Percentiles rank a stretch among this genome's conserved stretches.
Conservation (phyloP, 257 asterid genomes). For the Gentiana dahurica region DNA sequence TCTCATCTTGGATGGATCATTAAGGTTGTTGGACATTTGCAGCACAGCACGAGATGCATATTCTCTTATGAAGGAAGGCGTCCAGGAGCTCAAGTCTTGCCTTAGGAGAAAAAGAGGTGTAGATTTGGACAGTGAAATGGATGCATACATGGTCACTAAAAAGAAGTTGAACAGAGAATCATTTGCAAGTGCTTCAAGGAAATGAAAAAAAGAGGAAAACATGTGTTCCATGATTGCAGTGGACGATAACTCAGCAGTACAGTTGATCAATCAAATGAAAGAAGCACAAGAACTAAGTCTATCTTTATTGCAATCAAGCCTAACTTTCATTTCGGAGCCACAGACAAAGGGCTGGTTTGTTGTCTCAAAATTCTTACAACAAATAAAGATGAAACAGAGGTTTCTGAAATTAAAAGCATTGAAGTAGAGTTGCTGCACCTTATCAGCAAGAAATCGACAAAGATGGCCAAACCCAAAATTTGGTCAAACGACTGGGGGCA, state of each 20-base stretch:
- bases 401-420: background rate
- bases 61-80: too few relatives aligned
- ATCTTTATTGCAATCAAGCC: slow-evolving; percentile 6
- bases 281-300: slow-evolving; percentile 18
- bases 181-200: too few relatives aligned
- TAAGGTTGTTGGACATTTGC: too few relatives aligned
- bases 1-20: too few relatives aligned
- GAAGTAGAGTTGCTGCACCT: slow-evolving; percentile 4
- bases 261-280: slow-evolving; percentile 8
- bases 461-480: background rate
- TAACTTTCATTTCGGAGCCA: slow-evolving; percentile 9
- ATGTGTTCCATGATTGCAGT: background rate
- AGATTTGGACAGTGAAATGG: too few relatives aligned
- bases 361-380: slow-evolving; percentile 17
- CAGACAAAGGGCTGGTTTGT: slow-evolving; percentile 14
- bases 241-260: background rate
- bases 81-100: too few relatives aligned
- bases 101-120: too few relatives aligned
- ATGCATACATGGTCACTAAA: too few relatives aligned
- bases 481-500: slow-evolving; percentile 17
- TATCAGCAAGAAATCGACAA: slow-evolving; percentile 3
- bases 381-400: background rate
- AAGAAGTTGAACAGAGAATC: too few relatives aligned
- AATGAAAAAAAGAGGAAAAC: too few relatives aligned
- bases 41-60: too few relatives aligned